Conservation (phyloP, 2,329 filamentous ascomycete species). For the Alternaria panax region DNA sequence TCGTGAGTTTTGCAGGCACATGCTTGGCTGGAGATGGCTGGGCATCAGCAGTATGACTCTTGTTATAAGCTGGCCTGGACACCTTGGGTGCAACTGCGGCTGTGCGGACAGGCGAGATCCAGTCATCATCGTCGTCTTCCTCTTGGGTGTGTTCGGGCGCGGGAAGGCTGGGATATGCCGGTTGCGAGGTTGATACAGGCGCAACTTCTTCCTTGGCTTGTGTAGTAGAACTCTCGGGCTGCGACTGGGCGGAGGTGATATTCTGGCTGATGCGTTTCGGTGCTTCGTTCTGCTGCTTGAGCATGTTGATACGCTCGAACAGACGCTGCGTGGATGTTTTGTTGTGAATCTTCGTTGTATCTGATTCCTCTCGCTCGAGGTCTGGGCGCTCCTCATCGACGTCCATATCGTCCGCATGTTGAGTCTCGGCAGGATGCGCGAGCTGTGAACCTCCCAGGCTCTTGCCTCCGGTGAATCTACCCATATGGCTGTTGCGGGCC, state of each 20-base stretch:
- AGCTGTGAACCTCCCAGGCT: slow-evolving; percentile 64
- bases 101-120: slow-evolving; percentile 62
- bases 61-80: slow-evolving; percentile 61
- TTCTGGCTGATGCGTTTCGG: slow-evolving; percentile 49
- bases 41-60: slow-evolving; percentile 66
- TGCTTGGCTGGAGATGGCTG: slow-evolving; percentile 47
- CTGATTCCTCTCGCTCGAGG: slow-evolving; percentile 55
- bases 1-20: slow-evolving; percentile 58
- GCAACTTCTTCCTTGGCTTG: slow-evolving; percentile 48
- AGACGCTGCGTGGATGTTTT: slow-evolving; percentile 94
- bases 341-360: slow-evolving; percentile 69
- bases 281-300: slow-evolving; percentile 60
- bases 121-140: slow-evolving; percentile 59
- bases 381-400: slow-evolving; percentile 53
- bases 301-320: slow-evolving; percentile 88
- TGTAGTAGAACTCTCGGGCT: slow-evolving; percentile 41
- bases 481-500: slow-evolving; percentile 74
- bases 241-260: slow-evolving; percentile 43
- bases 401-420: slow-evolving; percentile 64
- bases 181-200: slow-evolving; percentile 41
- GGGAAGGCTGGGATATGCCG: slow-evolving; percentile 52
- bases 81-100: slow-evolving; percentile 36
- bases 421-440: slow-evolving; percentile 36
- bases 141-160: slow-evolving; percentile 19
- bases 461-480: slow-evolving; percentile 72